These are phyloP conservation scores for Trifolium pratense DNA, from an alignment of 306 rosid genomes.

Conservation along the genomic window DNA sequence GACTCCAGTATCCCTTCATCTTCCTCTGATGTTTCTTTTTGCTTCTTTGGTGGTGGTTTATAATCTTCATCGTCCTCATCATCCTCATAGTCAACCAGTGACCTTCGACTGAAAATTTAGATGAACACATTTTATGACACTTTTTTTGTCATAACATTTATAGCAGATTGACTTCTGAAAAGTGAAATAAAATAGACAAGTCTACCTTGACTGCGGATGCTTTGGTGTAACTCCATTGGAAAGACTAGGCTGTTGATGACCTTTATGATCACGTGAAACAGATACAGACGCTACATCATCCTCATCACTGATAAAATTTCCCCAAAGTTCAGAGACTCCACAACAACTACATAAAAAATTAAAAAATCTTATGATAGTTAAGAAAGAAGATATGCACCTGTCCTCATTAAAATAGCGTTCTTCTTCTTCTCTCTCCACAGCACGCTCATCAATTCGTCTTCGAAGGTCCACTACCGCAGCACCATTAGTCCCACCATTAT, in stretches of 20 bases:
- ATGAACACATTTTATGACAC: conserved; percentile 13
- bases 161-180: neutral
- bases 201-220: conserved; percentile 64
- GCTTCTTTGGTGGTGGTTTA: conserved; percentile 85
- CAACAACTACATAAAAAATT: conserved; percentile 20
- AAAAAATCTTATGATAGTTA: neutral
- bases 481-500: conserved; percentile 68
- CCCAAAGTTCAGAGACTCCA: conserved; percentile 34
- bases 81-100: conserved; percentile 92
- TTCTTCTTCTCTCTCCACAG: conserved; percentile 91
- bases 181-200: conserved; percentile 6
- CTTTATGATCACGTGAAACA: conserved; percentile 54
- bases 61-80: conserved; percentile 96
- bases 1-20: conserved; percentile 83
- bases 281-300: conserved; percentile 87
- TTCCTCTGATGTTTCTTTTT: conserved; percentile 63
- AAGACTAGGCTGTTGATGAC: conserved; percentile 60
- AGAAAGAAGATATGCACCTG: conserved; percentile 55
- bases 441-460: conserved; percentile 85
- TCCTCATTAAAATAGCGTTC: conserved; percentile 93
- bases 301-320: conserved; percentile 70
- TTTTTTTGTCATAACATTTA: neutral
- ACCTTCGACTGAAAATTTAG: conserved; percentile 58
- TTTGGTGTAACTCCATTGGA: conserved; percentile 76
- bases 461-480: conserved; percentile 63